Conservation (phyloP, 306 rosid species). For the Malus domestica region ASM211411v1 NC_041801.1:550001-550500, state of each 20-base stretch:
- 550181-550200: slow-evolving; percentile 7
- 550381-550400: slow-evolving; percentile 18
- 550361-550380: slow-evolving; percentile 20
- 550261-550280: background rate
- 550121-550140: slow-evolving; percentile 9
- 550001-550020: background rate
- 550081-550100: background rate
- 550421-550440: slow-evolving; percentile 3
- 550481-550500: background rate
- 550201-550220: slow-evolving; percentile 18
- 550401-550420: slow-evolving; percentile 14
- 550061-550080: background rate
- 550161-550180: slow-evolving; percentile 15
- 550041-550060: background rate
- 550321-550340: background rate
- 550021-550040: background rate
- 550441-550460: background rate
- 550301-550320: background rate
- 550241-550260: background rate
- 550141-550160: slow-evolving; percentile 13
- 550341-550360: slow-evolving; percentile 17
- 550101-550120: background rate
- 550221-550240: slow-evolving; percentile 17
- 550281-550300: background rate
- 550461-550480: background rate